These are phyloP conservation scores for Penicillium sp. DNA, from an alignment of 2,329 filamentous ascomycete species.

Conservation along the genomic window DNA sequence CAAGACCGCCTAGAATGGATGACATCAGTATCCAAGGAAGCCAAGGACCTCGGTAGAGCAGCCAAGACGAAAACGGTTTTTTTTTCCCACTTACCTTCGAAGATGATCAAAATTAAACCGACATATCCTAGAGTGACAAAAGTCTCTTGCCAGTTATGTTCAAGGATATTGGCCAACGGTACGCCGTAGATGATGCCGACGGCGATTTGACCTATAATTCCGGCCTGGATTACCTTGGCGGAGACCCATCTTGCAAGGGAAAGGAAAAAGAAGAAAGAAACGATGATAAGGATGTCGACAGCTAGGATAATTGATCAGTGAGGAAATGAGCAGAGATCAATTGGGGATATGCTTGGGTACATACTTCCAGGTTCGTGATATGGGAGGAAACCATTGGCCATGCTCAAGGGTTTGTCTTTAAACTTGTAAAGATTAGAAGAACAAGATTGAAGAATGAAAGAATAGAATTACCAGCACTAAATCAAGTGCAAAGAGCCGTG, in stretches of 20 bases:
- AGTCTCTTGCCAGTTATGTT: constrained; percentile 46
- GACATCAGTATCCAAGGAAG: constrained; percentile 10
- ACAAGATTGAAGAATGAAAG: neutral
- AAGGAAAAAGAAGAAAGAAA: constrained; percentile 50
- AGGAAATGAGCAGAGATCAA: neutral
- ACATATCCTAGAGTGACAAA: constrained; percentile 51
- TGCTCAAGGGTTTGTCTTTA: neutral
- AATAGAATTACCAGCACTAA: neutral
- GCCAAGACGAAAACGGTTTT: neutral
- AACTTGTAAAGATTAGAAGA: neutral
- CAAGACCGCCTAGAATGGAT: constrained; percentile 43
- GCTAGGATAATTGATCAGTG: constrained; percentile 29
- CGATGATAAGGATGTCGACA: constrained; percentile 42
- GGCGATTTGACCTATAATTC: constrained; percentile 50
- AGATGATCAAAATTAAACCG: constrained; percentile 53
- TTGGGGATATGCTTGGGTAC: constrained; percentile 15
- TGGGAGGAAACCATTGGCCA: constrained; percentile 35
- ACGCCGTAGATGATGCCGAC: constrained; percentile 51
- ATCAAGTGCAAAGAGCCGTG: neutral
- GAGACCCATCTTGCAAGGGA: constrained; percentile 46
- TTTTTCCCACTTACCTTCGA: constrained; percentile 37
- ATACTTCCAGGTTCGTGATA: constrained; percentile 44
- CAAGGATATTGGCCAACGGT: constrained; percentile 49
- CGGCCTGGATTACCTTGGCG: constrained; percentile 45
- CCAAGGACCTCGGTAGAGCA: neutral